phyloP scores from a whole-genome alignment of 805 yeast species.

The Pichia heedii region DNA sequence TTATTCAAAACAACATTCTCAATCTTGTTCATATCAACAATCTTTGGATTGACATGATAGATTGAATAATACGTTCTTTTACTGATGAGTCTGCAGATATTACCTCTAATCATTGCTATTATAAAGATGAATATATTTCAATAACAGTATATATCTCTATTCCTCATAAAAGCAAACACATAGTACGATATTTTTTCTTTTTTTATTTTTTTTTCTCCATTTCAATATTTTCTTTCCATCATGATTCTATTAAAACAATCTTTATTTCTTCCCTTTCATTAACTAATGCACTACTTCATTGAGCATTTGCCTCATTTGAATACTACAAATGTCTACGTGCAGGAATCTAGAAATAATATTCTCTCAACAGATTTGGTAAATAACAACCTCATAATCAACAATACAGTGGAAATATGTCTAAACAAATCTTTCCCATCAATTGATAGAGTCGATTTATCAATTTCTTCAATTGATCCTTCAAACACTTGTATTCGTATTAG shows the following conservation, averaged over 20 bases:
- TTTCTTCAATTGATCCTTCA: no score
- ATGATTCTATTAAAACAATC: background rate
- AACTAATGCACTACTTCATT: background rate
- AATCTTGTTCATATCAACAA: constrained; percentile 22
- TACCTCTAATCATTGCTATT: background rate
- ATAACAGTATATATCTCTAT: no score
- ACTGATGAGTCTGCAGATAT: background rate
- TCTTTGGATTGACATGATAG: constrained; percentile 32
- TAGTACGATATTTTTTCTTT: no score
- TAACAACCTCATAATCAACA: background rate
- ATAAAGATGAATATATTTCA: background rate
- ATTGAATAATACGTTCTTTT: constrained; percentile 29
- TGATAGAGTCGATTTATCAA: no score
- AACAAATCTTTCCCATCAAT: no score
- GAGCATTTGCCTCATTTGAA: background rate
- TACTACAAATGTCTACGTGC: background rate
- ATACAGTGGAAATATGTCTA: no score
- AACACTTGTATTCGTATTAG: no score
- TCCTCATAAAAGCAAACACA: no score
- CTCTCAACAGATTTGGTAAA: background rate
- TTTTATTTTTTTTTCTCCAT: no score
- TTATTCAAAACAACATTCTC: constrained; percentile 31
- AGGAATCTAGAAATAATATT: background rate
- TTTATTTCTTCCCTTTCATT: background rate
- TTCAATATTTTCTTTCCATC: background rate